Conservation (phyloP, 768 basidiomycete species). For the Kwoniella bestiolae region DNA sequence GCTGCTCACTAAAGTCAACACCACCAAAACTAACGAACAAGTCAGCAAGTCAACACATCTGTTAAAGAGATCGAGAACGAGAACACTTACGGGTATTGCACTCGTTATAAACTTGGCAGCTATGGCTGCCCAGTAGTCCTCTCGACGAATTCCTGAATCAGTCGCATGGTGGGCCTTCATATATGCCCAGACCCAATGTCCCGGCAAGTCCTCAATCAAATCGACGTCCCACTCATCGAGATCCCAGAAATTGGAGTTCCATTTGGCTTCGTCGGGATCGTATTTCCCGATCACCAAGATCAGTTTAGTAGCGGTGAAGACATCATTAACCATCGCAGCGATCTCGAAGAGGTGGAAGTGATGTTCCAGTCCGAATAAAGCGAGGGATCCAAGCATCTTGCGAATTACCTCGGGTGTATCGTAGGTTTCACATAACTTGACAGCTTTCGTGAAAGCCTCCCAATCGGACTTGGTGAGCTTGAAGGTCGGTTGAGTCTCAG, state of each 20-base stretch:
- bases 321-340: not conserved
- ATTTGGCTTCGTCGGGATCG: not conserved
- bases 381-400: not conserved
- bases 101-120: not conserved
- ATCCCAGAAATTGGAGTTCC: not conserved
- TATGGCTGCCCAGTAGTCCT: not conserved
- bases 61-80: not conserved
- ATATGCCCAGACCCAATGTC: slow-evolving; percentile 4
- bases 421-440: not conserved
- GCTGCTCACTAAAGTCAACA: not conserved
- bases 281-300: not conserved
- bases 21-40: too few species aligned
- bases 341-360: not conserved
- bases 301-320: not conserved
- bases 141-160: not conserved
- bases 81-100: not conserved
- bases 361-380: not conserved
- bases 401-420: not conserved
- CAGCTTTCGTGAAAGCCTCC: not conserved
- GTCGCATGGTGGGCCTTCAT: slow-evolving; percentile 1
- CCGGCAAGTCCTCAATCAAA: not conserved
- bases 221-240: not conserved
- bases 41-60: not conserved
- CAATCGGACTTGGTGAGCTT: not conserved
- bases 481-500: not conserved